Base-by-base conservation (phyloP, 169 alveolate species). In the Plasmodium malariae region DNA sequence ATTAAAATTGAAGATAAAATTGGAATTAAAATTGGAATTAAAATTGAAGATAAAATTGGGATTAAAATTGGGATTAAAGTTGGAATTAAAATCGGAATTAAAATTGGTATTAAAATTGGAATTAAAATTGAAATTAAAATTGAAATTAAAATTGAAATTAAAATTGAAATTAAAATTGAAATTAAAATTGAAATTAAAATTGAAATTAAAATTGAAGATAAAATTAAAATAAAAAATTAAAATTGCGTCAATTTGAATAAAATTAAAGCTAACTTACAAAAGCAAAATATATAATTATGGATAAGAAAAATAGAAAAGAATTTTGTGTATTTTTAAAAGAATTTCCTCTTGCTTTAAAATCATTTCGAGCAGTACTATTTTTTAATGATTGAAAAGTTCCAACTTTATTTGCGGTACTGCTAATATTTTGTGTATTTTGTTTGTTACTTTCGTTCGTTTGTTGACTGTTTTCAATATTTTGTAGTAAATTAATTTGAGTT, bases 401-500 rank as follows among this genome's bases (percentile, higher is more conserved):
- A 62, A 2, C 45, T 17, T 62, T 62, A 30, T 32, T 62, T 14
- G 51, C 17, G 51, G 51, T 40, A 55, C 14, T 57, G 67, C 9
- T 24, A 17, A 3, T 34, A 17, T 70, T 43, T 28, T 59, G 51
- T 40, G 26, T 14, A 40, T 51, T 51, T 28, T 59, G 34, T 30
- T 28, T 7, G 60, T 54, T 36, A 19, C 7, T 32, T 74, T 28
- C 28, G 17, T 48, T 55, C 12, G 24, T 19, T 24, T 40, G 69
- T 30, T 17, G 30, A n/a, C 4, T 36, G 40, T 19, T 74, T 37
- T 37, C 36, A 5, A 26, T 21, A 11, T 19, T 60, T 55, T 62
- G 72, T 59, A 19, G 26, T 43, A 24, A 59, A 71, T 71, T 67
- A 26, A 48, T 67, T 67, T 67, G 74, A 19, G 30, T 17, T 34